A percentile compares a stretch with the other conserved stretches of the same genome.
Conservation (phyloP, 179 eudicot species). For the Camellia oleifera region DNA sequence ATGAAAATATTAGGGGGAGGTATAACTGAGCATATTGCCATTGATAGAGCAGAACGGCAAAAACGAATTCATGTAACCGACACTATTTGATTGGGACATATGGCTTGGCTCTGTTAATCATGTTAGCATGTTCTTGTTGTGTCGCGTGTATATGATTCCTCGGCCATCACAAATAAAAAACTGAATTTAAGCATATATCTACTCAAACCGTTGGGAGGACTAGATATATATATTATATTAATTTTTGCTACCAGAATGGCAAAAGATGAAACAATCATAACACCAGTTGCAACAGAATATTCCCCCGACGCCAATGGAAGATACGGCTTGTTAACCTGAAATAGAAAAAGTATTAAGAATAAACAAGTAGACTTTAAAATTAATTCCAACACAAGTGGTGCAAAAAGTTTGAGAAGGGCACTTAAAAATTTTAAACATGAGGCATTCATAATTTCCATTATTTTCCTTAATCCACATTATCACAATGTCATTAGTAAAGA, state of each 20-base stretch:
- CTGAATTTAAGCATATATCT: neutral
- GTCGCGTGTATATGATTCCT: too few relatives aligned
- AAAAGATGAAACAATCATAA: constrained; percentile 70
- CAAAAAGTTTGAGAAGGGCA: neutral
- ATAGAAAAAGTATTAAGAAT: constrained; percentile 9
- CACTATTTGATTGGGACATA: too few relatives aligned
- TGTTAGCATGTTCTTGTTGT: too few relatives aligned
- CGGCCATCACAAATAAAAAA: neutral
- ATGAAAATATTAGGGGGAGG: too few relatives aligned
- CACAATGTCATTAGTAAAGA: neutral
- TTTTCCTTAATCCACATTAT: constrained; percentile 5
- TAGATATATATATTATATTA: neutral
- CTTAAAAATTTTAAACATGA: neutral
- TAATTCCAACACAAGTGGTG: neutral
- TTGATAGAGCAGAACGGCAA: too few relatives aligned
- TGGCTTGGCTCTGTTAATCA: too few relatives aligned
- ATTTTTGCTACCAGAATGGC: constrained; percentile 59
- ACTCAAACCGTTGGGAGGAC: neutral
- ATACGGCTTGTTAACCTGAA: constrained; percentile 96
- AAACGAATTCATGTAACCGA: too few relatives aligned
- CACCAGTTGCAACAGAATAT: constrained; percentile 69
- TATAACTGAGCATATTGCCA: too few relatives aligned
- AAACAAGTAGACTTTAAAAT: constrained; percentile 2
- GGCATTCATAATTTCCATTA: neutral
- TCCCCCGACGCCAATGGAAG: constrained; percentile 98